Evolutionary conservation across 805 yeast species (phyloP).

Genomic region (Isabelozyma heimii): DNA sequence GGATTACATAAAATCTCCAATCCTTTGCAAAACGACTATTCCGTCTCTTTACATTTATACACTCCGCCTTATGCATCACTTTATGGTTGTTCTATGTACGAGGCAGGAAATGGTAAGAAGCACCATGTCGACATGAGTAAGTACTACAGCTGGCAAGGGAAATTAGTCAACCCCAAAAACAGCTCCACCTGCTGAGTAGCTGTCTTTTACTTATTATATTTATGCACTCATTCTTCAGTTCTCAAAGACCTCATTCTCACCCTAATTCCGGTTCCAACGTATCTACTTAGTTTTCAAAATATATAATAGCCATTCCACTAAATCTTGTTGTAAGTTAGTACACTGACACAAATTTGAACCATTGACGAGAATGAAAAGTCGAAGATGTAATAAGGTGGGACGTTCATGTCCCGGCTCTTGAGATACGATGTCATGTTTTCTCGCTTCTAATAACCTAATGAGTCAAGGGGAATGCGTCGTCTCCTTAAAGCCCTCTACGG

Average conservation of each 20-base stretch:
- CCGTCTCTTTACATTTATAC: constrained; percentile 68
- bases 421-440: too few relatives aligned
- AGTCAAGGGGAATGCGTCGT: too few relatives aligned
- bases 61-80: constrained; percentile 74
- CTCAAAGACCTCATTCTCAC: neutral
- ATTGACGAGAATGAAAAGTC: too few relatives aligned
- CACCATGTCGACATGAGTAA: constrained; percentile 58
- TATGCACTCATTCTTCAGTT: neutral
- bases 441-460: too few relatives aligned
- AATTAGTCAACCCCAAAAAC: constrained; percentile 23
- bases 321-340: too few relatives aligned
- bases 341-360: too few relatives aligned
- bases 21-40: constrained; percentile 35
- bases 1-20: constrained; percentile 68
- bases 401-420: too few relatives aligned
- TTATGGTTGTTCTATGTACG: constrained; percentile 53
- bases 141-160: constrained; percentile 62
- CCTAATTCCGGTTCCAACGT: neutral
- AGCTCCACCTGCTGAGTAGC: constrained; percentile 18
- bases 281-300: too few relatives aligned
- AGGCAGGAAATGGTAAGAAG: constrained; percentile 46
- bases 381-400: too few relatives aligned
- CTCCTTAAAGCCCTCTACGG: too few relatives aligned
- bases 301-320: too few relatives aligned
- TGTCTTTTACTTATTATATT: neutral